phyloP scores from a whole-genome alignment of 305 asterid species.

The Withania somnifera region DNA sequence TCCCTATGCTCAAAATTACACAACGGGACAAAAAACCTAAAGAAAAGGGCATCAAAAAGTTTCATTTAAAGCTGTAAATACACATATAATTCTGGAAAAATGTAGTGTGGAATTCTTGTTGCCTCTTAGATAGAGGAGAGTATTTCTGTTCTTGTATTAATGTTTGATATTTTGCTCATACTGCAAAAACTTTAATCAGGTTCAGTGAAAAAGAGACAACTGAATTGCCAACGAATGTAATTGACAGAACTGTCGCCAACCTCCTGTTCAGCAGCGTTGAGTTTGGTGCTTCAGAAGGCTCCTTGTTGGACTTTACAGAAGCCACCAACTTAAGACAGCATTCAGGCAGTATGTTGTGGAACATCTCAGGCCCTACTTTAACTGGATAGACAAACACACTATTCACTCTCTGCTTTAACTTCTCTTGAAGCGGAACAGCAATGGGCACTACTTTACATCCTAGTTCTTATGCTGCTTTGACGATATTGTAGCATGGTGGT shows the following conservation, averaged over 20 bases:
- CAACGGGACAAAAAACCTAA: too few relatives aligned
- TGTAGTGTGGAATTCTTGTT: background rate
- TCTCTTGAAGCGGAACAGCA: background rate
- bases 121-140: background rate
- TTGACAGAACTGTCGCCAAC: conserved; percentile 39
- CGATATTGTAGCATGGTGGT: background rate
- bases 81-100: background rate
- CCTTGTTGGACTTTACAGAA: background rate
- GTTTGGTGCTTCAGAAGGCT: conserved; percentile 1
- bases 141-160: too few relatives aligned
- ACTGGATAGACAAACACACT: background rate
- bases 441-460: background rate
- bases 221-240: conserved; percentile 13
- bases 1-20: too few relatives aligned
- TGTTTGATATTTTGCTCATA: background rate
- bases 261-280: conserved; percentile 26
- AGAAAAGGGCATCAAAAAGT: too few relatives aligned
- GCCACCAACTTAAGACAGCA: background rate
- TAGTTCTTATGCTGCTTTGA: background rate
- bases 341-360: background rate
- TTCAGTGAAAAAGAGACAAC: conserved; percentile 5
- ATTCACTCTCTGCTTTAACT: background rate
- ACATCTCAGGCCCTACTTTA: background rate
- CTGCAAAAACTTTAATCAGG: conserved; percentile 16
- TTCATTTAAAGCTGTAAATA: background rate